Base-by-base conservation (phyloP, 2,329 filamentous ascomycete genomes). In the Fusarium haematococcum region DNA sequence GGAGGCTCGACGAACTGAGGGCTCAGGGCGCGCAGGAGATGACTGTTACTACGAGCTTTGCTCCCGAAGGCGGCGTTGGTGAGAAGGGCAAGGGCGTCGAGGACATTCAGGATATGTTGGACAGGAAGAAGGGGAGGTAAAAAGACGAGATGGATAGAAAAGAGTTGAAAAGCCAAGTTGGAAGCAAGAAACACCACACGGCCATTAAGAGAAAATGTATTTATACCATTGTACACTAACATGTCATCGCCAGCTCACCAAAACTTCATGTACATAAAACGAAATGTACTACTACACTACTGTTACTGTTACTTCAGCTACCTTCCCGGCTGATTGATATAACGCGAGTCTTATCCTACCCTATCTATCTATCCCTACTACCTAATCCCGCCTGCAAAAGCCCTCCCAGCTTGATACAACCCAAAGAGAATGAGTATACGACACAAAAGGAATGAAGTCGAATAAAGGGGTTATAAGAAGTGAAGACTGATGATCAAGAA, bases 1-100 rank as follows among this genome's bases (percentile, higher is more conserved):
- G 92, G 84, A 93, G 94, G 27, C 86, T 98, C 74, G 92, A 93
- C 78, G 90, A 91, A 80, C 89, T 98, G 78, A 88, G 93, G 81
- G 88, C 88, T 56, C 92, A 96, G 82, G 93, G 93, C 73, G 94
- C 93, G 14, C 86, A 88, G 73, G 87, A 89, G 83, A 87, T 94
- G 81, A 82, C 83, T 16, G 83, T 85, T 8, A 80, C 79, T 43
- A 80, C 82, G 2, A 79, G 77, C 35, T 85, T 85, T 75, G 81
- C 81, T 30, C 79, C 81, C 0, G 81, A 81, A 58, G 81, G 81
- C 3, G 80, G 78, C 10, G 79, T 69, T 1, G 78, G 62, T 6
- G 79, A 75, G 65, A 81, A 79, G 72, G 79, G 79, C 23, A 80
- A 79, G 57, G 78, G 81, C 9, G 82, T 80, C 71, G 80, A 80